Evolutionary conservation across 805 yeast genomes (phyloP).

Genomic region (Debaryomyces maramus): DNA sequence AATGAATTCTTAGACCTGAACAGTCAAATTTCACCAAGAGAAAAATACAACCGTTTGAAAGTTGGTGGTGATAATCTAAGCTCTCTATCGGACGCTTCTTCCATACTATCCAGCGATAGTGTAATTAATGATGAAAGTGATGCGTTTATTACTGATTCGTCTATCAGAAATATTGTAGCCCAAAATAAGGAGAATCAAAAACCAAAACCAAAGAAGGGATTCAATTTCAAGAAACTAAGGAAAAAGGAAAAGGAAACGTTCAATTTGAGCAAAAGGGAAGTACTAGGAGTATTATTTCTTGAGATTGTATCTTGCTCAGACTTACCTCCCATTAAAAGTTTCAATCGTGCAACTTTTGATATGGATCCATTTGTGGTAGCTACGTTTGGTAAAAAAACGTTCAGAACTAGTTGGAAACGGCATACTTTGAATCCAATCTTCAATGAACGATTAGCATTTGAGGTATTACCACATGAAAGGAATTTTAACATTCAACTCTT

Average conservation of each 20-base stretch:
- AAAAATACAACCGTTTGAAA: neutral
- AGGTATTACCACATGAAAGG: conserved; percentile 64
- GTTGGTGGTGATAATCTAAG: conserved; percentile 15
- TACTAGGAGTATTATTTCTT: conserved; percentile 71
- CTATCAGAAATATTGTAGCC: neutral
- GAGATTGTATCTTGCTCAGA: conserved; percentile 74
- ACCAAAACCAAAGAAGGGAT: conserved; percentile 4
- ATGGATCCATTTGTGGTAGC: conserved; percentile 97
- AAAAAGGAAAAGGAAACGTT: conserved; percentile 22
- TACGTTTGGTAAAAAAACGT: conserved; percentile 85
- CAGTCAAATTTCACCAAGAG: neutral
- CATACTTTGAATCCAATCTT: conserved; percentile 83
- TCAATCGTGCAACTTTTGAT: conserved; percentile 77
- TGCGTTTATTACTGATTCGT: neutral
- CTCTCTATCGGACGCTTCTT: conserved; percentile 19
- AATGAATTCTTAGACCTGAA: neutral
- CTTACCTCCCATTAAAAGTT: conserved; percentile 73
- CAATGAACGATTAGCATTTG: conserved; percentile 79
- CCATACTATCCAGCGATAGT: conserved; percentile 12
- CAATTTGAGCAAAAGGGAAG: conserved; percentile 38
- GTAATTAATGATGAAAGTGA: conserved; percentile 4
- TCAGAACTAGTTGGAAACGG: conserved; percentile 78
- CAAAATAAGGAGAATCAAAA: conserved; percentile 15
- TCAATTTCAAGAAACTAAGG: conserved; percentile 1
- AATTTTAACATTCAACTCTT: conserved; percentile 67